Evolutionary conservation across 2,329 filamentous ascomycete genomes (phyloP).

Genomic region (Clonostachys rosea): DNA sequence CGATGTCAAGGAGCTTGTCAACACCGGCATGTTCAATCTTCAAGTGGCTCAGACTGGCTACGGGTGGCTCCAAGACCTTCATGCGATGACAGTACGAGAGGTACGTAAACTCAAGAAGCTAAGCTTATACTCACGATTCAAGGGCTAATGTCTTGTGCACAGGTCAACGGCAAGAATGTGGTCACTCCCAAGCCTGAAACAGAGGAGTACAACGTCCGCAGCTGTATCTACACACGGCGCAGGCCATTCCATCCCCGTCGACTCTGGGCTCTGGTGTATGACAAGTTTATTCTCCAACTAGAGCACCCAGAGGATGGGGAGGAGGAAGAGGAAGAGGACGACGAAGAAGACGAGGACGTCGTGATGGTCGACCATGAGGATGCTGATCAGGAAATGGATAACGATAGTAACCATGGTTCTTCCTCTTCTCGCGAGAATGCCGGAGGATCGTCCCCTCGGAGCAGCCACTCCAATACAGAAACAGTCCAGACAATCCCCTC

Average conservation of each 20-base stretch:
- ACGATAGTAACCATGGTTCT: slow-evolving; percentile 5
- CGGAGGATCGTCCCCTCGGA: slow-evolving; percentile 11
- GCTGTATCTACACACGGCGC: slow-evolving; percentile 62
- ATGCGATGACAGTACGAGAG: slow-evolving; percentile 61
- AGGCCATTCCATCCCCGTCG: slow-evolving; percentile 46
- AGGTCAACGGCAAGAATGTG: slow-evolving; percentile 42
- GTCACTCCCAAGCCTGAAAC: slow-evolving; percentile 66
- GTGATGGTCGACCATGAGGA: slow-evolving; percentile 1
- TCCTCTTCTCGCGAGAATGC: too few relatives aligned
- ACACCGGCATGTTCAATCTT: slow-evolving; percentile 61
- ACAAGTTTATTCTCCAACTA: slow-evolving; percentile 46
- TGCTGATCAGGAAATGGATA: slow-evolving; percentile 7
- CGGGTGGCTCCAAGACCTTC: slow-evolving; percentile 67
- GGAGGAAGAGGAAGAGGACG: slow-evolving; percentile 24
- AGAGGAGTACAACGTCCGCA: slow-evolving; percentile 67
- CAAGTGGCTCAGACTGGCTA: slow-evolving; percentile 59
- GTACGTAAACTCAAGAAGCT: slow-evolving; percentile 19
- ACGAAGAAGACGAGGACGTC: slow-evolving; percentile 8
- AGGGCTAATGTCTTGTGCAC: not conserved
- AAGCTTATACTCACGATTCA: not conserved
- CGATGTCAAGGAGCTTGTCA: slow-evolving; percentile 58
- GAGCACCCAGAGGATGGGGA: slow-evolving; percentile 31
- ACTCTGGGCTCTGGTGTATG: slow-evolving; percentile 36
- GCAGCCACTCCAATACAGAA: slow-evolving; percentile 11
- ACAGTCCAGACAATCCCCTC: slow-evolving; percentile 11